Percentiles rank a stretch among this genome's conserved stretches.
phyloP scores from a whole-genome alignment of 1,284 basidiomycete species.

The Tilletia setariae region DNA sequence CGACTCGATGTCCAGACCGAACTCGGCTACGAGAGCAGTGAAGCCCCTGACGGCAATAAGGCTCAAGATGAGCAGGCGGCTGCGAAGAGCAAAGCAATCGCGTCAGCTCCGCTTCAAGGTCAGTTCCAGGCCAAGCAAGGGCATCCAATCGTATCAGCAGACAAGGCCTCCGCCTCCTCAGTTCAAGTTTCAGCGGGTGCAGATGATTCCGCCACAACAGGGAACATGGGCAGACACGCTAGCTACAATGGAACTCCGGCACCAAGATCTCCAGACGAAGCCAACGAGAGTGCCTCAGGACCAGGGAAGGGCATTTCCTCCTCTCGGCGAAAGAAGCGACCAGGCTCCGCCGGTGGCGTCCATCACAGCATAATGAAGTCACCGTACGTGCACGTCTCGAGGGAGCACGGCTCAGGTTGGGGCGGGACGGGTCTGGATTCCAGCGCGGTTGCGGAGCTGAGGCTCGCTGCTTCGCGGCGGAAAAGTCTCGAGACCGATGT shows the following conservation, averaged over 20 bases:
- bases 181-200: background rate
- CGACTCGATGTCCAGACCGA: background rate
- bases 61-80: too few species aligned
- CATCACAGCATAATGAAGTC: background rate
- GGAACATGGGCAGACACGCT: background rate
- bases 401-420: background rate
- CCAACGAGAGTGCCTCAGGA: background rate
- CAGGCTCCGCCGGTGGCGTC: background rate
- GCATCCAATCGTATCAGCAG: too few species aligned
- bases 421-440: background rate
- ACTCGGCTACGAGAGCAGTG: too few species aligned
- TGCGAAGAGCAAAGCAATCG: too few species aligned
- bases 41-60: too few species aligned
- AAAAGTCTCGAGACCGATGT: slow-evolving; percentile 4
- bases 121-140: too few species aligned
- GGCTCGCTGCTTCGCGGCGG: slow-evolving; percentile 7
- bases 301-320: background rate
- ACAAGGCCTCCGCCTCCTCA: too few species aligned
- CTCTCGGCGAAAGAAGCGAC: background rate
- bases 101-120: too few species aligned
- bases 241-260: slow-evolving; percentile 1
- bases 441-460: slow-evolving; percentile 5
- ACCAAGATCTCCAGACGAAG: background rate
- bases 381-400: background rate
- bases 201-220: background rate